Evolutionary conservation across 2,329 filamentous ascomycete genomes (phyloP), one percentile per base, ranked within the genome.

Genomic region (Fusarium poae): DNA sequence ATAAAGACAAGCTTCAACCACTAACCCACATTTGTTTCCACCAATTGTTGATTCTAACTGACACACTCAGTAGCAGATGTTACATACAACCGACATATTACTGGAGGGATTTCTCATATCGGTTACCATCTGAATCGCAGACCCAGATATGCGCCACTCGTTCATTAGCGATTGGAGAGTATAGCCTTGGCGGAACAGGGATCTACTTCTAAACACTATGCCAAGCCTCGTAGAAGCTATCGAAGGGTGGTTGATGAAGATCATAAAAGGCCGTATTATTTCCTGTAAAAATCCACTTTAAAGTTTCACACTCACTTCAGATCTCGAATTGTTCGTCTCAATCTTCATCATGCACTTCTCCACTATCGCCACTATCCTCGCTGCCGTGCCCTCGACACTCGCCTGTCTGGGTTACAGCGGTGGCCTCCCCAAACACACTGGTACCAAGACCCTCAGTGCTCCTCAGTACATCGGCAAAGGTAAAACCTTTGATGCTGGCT

Each of bases 401-500:
- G 75, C 73, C 7, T 76, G 75, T 40, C 53, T 73, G 18, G 75
- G 75, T 5, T 75, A 72, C 37, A 72, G 68, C 1, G 76, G 74
- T 9, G 77, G 77, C 7, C 54, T 78, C 6, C 77, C 77, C 18
- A 75, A 70, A 42, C 51, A 71, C 6, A 79, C 77, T 1, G 71
- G 65, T 11, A 68, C 54, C 16, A 77, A 76, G 67, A 56, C 71
- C 29, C 74, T 75, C 16, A 72, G 62, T 25, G 59, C 68, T 0
- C 78, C 79, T 13, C 77, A 76, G 20, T 74, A 76, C 53, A 69
- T 78, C 39, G 61, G 63, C 18, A 60, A 68, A 2, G 73, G 76
- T 5, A 62, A 76, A 40, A 70, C 72, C 7, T 75, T 75, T 32
- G 77, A 79, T 20, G 77, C 75, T 45, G 72, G 71, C 2, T 79